A percentile compares a stretch with the other conserved stretches of the same genome.
phyloP scores from a whole-genome alignment of 176 grass and related monocot species.

The Chloris gayana region DNA sequence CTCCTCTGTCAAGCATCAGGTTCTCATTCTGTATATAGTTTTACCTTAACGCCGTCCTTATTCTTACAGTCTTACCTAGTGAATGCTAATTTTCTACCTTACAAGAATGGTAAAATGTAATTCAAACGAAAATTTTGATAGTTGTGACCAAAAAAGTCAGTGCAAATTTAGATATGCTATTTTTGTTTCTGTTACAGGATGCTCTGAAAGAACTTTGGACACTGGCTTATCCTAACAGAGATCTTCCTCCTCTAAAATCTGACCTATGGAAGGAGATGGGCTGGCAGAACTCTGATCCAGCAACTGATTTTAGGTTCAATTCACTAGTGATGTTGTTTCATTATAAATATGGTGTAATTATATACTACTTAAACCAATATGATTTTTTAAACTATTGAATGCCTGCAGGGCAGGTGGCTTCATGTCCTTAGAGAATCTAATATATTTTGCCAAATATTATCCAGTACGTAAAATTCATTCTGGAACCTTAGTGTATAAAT shows the following conservation, averaged over 20 bases:
- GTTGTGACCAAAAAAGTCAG: background rate
- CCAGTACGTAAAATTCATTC: conserved; percentile 49
- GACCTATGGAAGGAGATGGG: conserved; percentile 97
- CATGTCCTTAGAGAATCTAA: conserved; percentile 75
- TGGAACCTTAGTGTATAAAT: conserved; percentile 25
- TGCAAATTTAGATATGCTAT: background rate
- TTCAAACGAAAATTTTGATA: conserved; percentile 29
- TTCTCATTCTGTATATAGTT: conserved; percentile 37
- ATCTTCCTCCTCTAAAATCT: conserved; percentile 80
- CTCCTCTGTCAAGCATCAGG: conserved; percentile 65
- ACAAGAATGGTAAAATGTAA: conserved; percentile 6
- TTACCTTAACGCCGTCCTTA: background rate
- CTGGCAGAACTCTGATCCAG: conserved; percentile 81
- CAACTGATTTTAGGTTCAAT: conserved; percentile 87
- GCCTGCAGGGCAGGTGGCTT: conserved; percentile 65
- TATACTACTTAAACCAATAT: conserved; percentile 7
- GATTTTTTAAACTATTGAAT: conserved; percentile 20
- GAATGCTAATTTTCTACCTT: conserved; percentile 27
- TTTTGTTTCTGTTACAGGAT: conserved; percentile 58
- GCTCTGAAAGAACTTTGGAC: conserved; percentile 88
- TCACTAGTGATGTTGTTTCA: conserved; percentile 26
- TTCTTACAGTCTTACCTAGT: conserved; percentile 14
- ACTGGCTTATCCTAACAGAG: conserved; percentile 68
- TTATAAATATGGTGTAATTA: conserved; percentile 24
- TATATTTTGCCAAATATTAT: conserved; percentile 74